Percentiles rank a stretch among this genome's conserved stretches.
These are phyloP conservation scores for Xylaria intraflava DNA, from an alignment of 495 filamentous ascomycete genomes.

Conservation along the genomic window DNA sequence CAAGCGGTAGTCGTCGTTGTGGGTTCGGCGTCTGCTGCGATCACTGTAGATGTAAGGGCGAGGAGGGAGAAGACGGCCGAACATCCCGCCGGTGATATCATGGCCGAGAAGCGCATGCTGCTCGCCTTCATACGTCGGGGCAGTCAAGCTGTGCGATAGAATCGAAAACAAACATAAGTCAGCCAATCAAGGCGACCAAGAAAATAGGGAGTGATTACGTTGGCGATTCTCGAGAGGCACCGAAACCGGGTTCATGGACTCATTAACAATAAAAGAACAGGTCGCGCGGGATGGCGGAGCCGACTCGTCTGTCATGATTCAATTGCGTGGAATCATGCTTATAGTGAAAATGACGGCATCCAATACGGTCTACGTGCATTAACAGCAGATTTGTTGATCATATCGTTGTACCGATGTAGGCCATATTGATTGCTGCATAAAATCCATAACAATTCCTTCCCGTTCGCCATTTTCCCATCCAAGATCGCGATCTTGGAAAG, in stretches of 20 bases:
- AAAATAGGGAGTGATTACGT: not conserved
- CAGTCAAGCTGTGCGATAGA: not conserved
- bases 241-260: constrained; percentile 4
- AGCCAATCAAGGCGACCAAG: constrained; percentile 5
- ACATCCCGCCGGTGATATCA: constrained; percentile 5
- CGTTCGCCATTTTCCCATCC: no score
- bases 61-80: constrained; percentile 17
- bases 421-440: no score
- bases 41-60: constrained; percentile 11
- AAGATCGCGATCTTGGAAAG: no score
- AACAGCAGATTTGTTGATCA: no score
- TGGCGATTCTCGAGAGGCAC: not conserved
- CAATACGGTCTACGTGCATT: no score
- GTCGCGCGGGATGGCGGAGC: no score
- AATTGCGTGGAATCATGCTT: no score
- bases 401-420: no score
- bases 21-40: constrained; percentile 22
- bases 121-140: not conserved
- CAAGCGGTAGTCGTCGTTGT: constrained; percentile 54
- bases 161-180: not conserved
- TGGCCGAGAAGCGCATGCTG: constrained; percentile 20
- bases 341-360: no score
- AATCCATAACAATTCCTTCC: no score
- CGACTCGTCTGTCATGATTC: no score
- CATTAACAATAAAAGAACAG: not conserved